Evolutionary conservation across 768 basidiomycete genomes (phyloP).

Genomic region (Neoboletus magnificus): DNA sequence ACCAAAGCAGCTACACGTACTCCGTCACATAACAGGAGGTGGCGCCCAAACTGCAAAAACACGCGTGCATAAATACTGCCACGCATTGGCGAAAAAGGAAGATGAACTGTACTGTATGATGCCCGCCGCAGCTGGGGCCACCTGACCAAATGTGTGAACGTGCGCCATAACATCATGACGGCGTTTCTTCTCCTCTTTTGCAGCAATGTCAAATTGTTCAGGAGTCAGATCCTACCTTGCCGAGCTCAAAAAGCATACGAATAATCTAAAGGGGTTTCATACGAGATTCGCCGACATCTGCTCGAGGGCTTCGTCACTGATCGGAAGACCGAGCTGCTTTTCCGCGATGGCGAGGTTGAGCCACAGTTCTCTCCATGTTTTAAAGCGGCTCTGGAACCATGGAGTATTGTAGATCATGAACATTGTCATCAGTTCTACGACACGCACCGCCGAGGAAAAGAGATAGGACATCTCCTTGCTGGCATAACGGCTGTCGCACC

Average conservation of each 20-base stretch:
- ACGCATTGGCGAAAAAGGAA: constrained; percentile 6
- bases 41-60: constrained; percentile 69
- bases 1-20: constrained; percentile 43
- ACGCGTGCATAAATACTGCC: constrained; percentile 9
- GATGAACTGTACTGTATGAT: constrained; percentile 77
- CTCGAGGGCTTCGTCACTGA: constrained; percentile 85
- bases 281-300: constrained; percentile 96
- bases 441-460: constrained; percentile 86
- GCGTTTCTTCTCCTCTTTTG: constrained; percentile 93
- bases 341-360: constrained; percentile 95
- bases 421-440: neutral
- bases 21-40: constrained; percentile 99
- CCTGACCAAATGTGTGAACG: constrained; percentile 93
- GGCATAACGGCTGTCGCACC: constrained; percentile 80
- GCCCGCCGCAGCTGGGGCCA: constrained; percentile 91
- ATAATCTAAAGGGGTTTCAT: neutral
- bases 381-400: constrained; percentile 75
- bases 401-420: neutral
- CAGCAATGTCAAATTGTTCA: constrained; percentile 89
- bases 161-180: constrained; percentile 99
- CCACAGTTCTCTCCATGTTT: constrained; percentile 95
- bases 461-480: constrained; percentile 98
- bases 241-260: constrained; percentile 3
- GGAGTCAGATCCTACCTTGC: constrained; percentile 69
- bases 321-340: constrained; percentile 89